These are phyloP conservation scores for Colletotrichum orchidophilum DNA, from an alignment of 2,329 filamentous ascomycete species.

Conservation along the genomic window DNA sequence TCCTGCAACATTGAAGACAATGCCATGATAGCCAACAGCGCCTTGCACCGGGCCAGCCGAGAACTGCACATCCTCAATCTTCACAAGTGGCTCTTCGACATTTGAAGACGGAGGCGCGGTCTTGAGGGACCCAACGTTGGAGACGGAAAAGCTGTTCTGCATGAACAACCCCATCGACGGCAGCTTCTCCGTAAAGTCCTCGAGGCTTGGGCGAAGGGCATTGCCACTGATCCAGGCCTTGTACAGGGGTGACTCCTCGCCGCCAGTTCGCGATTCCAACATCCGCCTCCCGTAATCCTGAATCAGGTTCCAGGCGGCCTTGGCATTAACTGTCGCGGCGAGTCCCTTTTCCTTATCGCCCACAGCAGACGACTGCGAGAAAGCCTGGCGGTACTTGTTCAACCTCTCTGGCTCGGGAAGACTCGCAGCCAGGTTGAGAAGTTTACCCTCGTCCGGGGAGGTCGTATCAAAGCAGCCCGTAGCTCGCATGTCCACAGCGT, in stretches of 20 bases:
- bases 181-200: slow-evolving; percentile 30
- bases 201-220: slow-evolving; percentile 37
- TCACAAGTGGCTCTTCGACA: background rate
- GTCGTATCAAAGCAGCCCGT: slow-evolving; percentile 1
- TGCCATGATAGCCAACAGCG: slow-evolving; percentile 23
- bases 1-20: slow-evolving; percentile 28
- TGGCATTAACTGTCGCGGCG: background rate
- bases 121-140: slow-evolving; percentile 32
- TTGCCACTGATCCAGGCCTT: slow-evolving; percentile 32
- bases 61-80: slow-evolving; percentile 33
- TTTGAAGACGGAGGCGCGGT: background rate
- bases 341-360: background rate
- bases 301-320: slow-evolving; percentile 14
- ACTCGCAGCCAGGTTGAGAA: slow-evolving; percentile 25
- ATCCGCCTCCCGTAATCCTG: slow-evolving; percentile 16
- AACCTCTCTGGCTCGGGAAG: slow-evolving; percentile 11
- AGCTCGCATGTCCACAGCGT: slow-evolving; percentile 51
- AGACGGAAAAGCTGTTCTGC: slow-evolving; percentile 28
- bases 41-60: slow-evolving; percentile 23
- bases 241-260: slow-evolving; percentile 13
- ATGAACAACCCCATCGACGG: slow-evolving; percentile 11
- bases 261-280: slow-evolving; percentile 4
- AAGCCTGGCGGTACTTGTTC: slow-evolving; percentile 10
- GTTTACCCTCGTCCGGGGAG: background rate
- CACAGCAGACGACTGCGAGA: background rate